A percentile compares a stretch with the other conserved stretches of the same genome.
Evolutionary conservation across 805 yeast species (phyloP).

Genomic region (Ascoidea tarda): DNA sequence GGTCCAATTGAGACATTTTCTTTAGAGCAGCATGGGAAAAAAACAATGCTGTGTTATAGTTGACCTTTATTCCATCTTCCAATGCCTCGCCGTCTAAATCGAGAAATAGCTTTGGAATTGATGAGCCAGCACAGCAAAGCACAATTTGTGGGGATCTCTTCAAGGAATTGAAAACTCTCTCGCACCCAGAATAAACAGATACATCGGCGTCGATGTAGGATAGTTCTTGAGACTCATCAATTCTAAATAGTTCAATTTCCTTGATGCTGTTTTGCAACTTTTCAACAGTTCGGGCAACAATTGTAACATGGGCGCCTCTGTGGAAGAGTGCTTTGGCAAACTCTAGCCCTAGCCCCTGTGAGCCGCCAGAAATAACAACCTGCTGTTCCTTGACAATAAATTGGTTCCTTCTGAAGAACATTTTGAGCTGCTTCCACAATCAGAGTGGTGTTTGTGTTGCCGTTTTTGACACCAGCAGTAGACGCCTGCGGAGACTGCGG

Average conservation of each 20-base stretch:
- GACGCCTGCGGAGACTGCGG: too few species aligned
- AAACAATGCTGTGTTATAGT: conserved; percentile 62
- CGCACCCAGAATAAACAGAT: conserved; percentile 37
- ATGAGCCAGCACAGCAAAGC: conserved; percentile 79
- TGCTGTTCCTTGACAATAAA: conserved; percentile 29
- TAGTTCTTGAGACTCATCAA: conserved; percentile 16
- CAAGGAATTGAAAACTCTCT: conserved; percentile 21
- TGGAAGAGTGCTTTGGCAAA: conserved; percentile 45
- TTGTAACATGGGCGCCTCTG: conserved; percentile 46
- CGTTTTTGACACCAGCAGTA: too few species aligned
- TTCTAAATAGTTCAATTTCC: conserved; percentile 21
- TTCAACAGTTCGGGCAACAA: conserved; percentile 64
- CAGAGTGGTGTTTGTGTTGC: too few species aligned
- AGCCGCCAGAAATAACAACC: conserved; percentile 81
- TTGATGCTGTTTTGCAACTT: conserved; percentile 38
- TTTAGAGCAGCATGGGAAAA: conserved; percentile 52
- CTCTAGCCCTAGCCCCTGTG: conserved; percentile 86
- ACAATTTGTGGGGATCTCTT: conserved; percentile 48
- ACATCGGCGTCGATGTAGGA: conserved; percentile 51
- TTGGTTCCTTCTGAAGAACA: conserved; percentile 5
- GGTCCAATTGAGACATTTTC: conserved; percentile 16
- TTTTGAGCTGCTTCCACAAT: too few species aligned
- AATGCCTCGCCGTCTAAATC: conserved; percentile 51
- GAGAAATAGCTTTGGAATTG: conserved; percentile 63
- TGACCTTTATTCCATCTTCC: conserved; percentile 44